Conservation (phyloP, 179 eudicot genomes). For the Drosera spatulata region DNA sequence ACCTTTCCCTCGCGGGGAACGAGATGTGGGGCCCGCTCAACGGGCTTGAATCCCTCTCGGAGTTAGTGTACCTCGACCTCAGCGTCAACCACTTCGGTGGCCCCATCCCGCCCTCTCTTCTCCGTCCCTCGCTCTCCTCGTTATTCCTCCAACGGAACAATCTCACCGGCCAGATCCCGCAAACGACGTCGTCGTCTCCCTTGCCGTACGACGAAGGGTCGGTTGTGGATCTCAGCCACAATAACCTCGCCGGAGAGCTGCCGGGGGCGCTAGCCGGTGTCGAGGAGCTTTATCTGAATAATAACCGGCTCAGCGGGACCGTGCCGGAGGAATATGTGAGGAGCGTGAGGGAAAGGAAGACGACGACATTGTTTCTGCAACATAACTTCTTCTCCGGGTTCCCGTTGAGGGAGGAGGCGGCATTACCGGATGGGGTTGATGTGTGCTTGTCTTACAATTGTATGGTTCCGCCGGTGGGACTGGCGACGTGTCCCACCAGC, state of each 20-base stretch:
- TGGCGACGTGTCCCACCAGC: constrained; percentile 36
- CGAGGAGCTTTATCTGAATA: constrained; percentile 36
- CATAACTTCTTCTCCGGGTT: constrained; percentile 41
- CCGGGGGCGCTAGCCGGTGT: constrained; percentile 22
- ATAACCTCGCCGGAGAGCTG: constrained; percentile 25
- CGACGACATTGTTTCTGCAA: constrained; percentile 39
- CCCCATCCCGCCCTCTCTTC: constrained; percentile 33
- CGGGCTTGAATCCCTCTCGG: constrained; percentile 21
- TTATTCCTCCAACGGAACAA: constrained; percentile 46
- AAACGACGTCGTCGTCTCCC: background rate
- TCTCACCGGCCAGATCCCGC: constrained; percentile 28
- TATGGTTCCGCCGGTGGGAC: constrained; percentile 51
- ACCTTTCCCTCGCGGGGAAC: constrained; percentile 44
- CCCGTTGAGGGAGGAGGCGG: constrained; percentile 9
- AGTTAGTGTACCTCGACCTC: constrained; percentile 49
- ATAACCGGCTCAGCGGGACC: constrained; percentile 36
- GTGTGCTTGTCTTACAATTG: constrained; percentile 53
- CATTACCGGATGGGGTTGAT: constrained; percentile 27
- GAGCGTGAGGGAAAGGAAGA: constrained; percentile 20
- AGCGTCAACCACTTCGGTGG: constrained; percentile 56
- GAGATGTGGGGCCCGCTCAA: constrained; percentile 48
- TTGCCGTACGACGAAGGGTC: constrained; percentile 22
- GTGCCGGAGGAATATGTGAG: constrained; percentile 27
- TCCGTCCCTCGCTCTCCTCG: constrained; percentile 26
- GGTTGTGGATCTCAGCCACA: constrained; percentile 54